These are phyloP conservation scores for Cladophialophora bantiana DNA, from an alignment of 2,329 filamentous ascomycete species.

Conservation along the genomic window DNA sequence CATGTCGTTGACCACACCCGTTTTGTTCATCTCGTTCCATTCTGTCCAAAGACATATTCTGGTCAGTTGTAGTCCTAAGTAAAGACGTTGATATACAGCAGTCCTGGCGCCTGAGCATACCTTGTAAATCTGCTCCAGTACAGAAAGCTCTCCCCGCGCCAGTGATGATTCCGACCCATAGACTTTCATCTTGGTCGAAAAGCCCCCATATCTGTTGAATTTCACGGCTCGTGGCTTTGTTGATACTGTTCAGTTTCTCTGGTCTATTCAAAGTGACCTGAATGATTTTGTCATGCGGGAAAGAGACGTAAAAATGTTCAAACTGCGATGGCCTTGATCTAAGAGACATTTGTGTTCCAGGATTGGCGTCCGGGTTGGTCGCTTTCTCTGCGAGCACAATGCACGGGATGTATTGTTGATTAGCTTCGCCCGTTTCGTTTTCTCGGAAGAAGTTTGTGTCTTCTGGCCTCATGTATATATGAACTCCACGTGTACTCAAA, in stretches of 20 bases:
- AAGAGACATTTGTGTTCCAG: constrained; percentile 40
- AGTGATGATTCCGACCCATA: constrained; percentile 52
- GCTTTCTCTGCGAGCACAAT: neutral
- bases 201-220: constrained; percentile 53
- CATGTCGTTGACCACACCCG: constrained; percentile 37
- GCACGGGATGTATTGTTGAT: constrained; percentile 12
- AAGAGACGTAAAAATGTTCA: constrained; percentile 42
- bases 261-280: constrained; percentile 56
- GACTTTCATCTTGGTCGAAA: constrained; percentile 52
- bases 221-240: constrained; percentile 49
- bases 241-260: constrained; percentile 54
- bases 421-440: constrained; percentile 9
- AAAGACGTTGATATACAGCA: neutral
- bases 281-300: constrained; percentile 54
- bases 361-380: neutral
- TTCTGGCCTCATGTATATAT: neutral
- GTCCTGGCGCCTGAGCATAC: constrained; percentile 43
- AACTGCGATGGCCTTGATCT: constrained; percentile 30
- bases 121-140: constrained; percentile 55
- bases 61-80: constrained; percentile 9
- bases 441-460: constrained; percentile 1
- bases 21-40: constrained; percentile 35
- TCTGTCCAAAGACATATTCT: constrained; percentile 35
- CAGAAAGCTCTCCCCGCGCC: constrained; percentile 53
- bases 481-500: constrained; percentile 5